Evolutionary conservation across 345 rosid genomes (phyloP).

Genomic region (Litchi chinensis): DNA sequence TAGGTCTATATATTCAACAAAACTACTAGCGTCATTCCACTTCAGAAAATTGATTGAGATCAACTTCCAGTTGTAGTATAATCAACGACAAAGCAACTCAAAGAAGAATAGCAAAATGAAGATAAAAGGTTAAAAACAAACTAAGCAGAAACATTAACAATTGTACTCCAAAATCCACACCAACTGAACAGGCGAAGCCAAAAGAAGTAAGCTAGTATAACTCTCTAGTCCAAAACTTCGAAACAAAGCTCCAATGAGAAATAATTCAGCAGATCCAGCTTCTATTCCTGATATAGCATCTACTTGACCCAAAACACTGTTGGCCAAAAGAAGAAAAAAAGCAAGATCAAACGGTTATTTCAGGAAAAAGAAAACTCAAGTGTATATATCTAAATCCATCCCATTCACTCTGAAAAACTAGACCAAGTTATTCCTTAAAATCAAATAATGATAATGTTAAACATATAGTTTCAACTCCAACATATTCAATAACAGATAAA

Average conservation of each 20-base stretch:
- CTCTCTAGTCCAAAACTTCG: neutral
- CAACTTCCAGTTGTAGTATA: neutral
- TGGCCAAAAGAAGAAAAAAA: neutral
- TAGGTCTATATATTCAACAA: neutral
- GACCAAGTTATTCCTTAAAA: neutral
- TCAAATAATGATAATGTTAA: neutral
- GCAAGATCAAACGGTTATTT: neutral
- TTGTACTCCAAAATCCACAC: constrained; percentile 1
- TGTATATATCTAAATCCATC: no score
- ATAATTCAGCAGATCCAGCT: neutral
- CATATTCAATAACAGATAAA: neutral
- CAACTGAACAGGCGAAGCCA: constrained; percentile 4
- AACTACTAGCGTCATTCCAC: neutral
- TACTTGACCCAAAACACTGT: neutral
- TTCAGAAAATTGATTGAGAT: neutral
- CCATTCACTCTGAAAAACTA: neutral
- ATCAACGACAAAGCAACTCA: neutral
- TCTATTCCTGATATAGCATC: neutral
- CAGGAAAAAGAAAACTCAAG: neutral
- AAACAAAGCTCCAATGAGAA: neutral
- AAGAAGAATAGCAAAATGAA: neutral
- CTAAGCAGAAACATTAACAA: neutral
- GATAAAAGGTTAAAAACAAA: neutral
- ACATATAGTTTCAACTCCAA: neutral
- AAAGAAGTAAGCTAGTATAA: neutral